phyloP scores from a whole-genome alignment of 2,329 filamentous ascomycete genomes.

The Arthrobotrys iridis region DNA sequence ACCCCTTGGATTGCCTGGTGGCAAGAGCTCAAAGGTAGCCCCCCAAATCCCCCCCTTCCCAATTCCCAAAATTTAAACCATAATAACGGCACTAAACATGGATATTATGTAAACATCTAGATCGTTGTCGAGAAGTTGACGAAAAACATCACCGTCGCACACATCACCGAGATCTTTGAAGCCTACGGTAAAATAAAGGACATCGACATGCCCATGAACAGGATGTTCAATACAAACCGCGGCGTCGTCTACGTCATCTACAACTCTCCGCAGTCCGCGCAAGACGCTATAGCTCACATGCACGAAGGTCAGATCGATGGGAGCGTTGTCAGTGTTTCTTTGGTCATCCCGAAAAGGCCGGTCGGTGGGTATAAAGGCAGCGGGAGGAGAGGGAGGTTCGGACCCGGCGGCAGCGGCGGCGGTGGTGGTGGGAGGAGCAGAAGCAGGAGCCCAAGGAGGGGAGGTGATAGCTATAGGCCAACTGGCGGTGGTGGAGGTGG shows the following conservation, averaged over 20 bases:
- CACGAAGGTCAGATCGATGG: conserved; percentile 96
- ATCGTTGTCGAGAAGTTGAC: conserved; percentile 96
- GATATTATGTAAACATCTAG: conserved; percentile 64
- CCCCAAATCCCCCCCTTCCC: not conserved
- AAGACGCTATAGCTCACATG: conserved; percentile 93
- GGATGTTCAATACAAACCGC: conserved; percentile 84
- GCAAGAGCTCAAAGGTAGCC: conserved; percentile 47
- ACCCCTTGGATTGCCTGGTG: conserved; percentile 43
- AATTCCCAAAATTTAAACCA: not conserved
- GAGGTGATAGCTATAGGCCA: conserved; percentile 60
- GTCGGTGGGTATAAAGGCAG: conserved; percentile 56
- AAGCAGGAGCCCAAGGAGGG: conserved; percentile 59
- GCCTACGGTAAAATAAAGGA: conserved; percentile 86
- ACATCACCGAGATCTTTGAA: conserved; percentile 91
- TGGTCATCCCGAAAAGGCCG: conserved; percentile 82
- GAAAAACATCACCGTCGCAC: conserved; percentile 89
- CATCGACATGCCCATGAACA: conserved; percentile 88
- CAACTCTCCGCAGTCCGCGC: conserved; percentile 78
- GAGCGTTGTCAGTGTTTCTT: conserved; percentile 82
- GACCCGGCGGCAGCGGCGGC: conserved; percentile 59
- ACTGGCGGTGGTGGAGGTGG: conserved; percentile 59
- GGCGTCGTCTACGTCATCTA: conserved; percentile 94
- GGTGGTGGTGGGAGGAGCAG: conserved; percentile 58
- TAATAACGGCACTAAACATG: not conserved
- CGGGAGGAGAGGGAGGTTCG: conserved; percentile 59